phyloP scores from a whole-genome alignment of 306 rosid species.

The Cucurbita maxima region DNA sequence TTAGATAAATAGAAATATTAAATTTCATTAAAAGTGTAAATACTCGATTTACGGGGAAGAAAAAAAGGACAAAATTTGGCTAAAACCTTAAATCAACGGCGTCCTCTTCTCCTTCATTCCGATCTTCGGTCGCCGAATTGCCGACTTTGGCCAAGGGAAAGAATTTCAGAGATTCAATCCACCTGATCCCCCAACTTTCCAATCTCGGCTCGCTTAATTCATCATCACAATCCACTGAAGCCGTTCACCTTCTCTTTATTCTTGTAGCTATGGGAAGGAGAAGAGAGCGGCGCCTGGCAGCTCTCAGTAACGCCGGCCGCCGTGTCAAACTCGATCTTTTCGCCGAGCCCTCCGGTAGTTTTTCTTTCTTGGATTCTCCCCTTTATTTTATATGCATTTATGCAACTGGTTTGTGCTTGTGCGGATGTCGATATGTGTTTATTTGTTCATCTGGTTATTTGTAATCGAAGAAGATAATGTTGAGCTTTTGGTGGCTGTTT shows the following conservation, averaged over 20 bases:
- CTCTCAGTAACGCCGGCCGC: conserved; percentile 75
- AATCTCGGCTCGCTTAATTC: background rate
- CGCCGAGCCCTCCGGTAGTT: conserved; percentile 92
- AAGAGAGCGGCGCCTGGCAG: conserved; percentile 89
- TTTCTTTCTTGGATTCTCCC: background rate
- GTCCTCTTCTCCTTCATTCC: background rate
- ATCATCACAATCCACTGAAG: background rate
- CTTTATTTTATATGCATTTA: background rate
- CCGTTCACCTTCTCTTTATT: background rate
- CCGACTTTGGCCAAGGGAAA: background rate
- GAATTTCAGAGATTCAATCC: background rate
- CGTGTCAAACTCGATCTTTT: conserved; percentile 95
- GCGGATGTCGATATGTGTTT: background rate
- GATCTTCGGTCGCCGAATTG: background rate
- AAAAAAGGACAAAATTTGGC: background rate
- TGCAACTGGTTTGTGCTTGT: background rate
- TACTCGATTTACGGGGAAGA: too few relatives aligned
- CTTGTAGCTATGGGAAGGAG: conserved; percentile 60
- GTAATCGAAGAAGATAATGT: background rate
- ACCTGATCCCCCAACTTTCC: background rate
- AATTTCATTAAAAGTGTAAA: too few relatives aligned
- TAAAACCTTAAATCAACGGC: background rate
- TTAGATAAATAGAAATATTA: too few relatives aligned
- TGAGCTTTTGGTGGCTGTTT: too few relatives aligned
- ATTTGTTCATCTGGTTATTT: background rate